Conservation (phyloP, 352 stramenopile genomes). For the Globisporangium uncinulatum region DNA sequence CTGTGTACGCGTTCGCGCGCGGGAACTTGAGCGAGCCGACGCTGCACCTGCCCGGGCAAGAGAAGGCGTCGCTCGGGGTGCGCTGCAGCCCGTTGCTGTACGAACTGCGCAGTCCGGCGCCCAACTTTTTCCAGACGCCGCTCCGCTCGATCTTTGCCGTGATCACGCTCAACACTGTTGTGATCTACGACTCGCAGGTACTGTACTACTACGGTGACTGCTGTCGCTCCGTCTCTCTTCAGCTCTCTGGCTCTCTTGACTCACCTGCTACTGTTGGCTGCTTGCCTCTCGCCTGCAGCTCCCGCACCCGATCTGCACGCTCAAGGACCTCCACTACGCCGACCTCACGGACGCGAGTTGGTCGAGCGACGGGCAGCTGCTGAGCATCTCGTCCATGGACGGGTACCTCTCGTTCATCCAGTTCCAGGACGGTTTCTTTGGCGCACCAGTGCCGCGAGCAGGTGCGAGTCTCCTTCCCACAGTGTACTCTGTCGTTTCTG, state of each 20-base stretch:
- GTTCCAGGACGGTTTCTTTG: constrained; percentile 88
- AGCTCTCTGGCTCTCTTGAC: neutral
- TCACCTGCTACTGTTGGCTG: constrained; percentile 7
- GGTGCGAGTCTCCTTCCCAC: neutral
- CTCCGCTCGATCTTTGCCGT: constrained; percentile 92
- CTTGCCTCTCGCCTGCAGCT: constrained; percentile 23
- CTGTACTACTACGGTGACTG: neutral
- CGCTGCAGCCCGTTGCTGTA: constrained; percentile 93
- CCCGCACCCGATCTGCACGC: constrained; percentile 81
- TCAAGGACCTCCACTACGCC: constrained; percentile 92
- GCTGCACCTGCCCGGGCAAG: constrained; percentile 89
- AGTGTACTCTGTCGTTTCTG: neutral
- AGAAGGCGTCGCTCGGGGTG: constrained; percentile 92
- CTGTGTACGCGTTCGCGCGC: constrained; percentile 93
- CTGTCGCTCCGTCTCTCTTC: neutral
- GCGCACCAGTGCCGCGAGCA: constrained; percentile 19
- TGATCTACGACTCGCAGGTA: constrained; percentile 95
- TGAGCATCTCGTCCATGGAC: constrained; percentile 94
- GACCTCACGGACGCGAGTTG: constrained; percentile 93
- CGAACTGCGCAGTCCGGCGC: constrained; percentile 41
- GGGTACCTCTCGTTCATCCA: constrained; percentile 94
- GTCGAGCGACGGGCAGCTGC: constrained; percentile 85
- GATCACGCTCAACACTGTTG: constrained; percentile 89
- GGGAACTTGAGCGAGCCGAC: constrained; percentile 89
- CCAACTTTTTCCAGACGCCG: constrained; percentile 77